Conservation (phyloP, 306 rosid genomes). For the Quercus cerris region DNA sequence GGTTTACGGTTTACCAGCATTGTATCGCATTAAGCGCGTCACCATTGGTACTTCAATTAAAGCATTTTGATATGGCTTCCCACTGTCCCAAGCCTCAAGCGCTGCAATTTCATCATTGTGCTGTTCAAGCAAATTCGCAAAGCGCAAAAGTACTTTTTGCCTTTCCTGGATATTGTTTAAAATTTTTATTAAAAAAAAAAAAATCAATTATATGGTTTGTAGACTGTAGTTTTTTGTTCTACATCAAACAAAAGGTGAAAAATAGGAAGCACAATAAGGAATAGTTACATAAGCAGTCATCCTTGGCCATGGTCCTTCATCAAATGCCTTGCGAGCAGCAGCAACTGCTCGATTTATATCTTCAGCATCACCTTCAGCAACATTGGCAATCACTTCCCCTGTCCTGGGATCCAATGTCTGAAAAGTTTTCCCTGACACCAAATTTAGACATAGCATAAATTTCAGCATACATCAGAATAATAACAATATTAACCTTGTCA, state of each 20-base stretch:
- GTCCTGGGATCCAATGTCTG: slow-evolving; percentile 84
- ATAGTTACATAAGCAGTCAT: slow-evolving; percentile 78
- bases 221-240: background rate
- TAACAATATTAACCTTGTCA: background rate
- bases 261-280: background rate
- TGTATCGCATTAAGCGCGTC: slow-evolving; percentile 64
- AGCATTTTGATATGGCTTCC: slow-evolving; percentile 82
- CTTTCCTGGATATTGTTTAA: slow-evolving; percentile 54
- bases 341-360: slow-evolving; percentile 85
- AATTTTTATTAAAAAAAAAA: background rate
- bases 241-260: background rate
- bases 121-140: slow-evolving; percentile 78
- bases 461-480: background rate
- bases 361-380: slow-evolving; percentile 80
- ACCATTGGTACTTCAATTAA: slow-evolving; percentile 66
- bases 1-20: slow-evolving; percentile 52
- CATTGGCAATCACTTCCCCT: slow-evolving; percentile 79
- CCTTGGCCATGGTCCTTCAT: slow-evolving; percentile 94
- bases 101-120: slow-evolving; percentile 71
- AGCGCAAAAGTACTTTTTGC: slow-evolving; percentile 56
- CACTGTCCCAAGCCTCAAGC: slow-evolving; percentile 95
- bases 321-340: slow-evolving; percentile 92
- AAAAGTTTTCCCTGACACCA: slow-evolving; percentile 66
- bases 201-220: background rate
- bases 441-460: background rate